Conservation (phyloP, 2,329 filamentous ascomycete species). For the Fusarium sp. region DNA sequence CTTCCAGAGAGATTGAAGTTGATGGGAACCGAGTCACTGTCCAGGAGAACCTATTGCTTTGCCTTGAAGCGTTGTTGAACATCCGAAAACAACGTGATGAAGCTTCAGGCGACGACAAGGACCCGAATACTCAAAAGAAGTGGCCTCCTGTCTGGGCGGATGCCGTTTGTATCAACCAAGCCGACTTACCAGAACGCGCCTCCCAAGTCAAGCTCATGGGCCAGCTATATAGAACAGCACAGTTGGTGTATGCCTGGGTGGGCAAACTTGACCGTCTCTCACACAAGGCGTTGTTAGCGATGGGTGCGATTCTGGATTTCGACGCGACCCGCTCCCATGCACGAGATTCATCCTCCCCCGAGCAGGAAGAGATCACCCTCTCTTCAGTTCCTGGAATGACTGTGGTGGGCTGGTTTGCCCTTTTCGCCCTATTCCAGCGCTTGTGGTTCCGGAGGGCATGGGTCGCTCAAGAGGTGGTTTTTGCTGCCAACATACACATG, state of each 20-base stretch:
- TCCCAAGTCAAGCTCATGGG: slow-evolving; percentile 3
- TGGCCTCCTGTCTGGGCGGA: slow-evolving; percentile 1
- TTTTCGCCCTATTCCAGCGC: slow-evolving; percentile 8
- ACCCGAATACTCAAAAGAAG: background rate
- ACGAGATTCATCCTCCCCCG: background rate
- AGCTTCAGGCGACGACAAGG: background rate
- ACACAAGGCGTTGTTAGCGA: background rate
- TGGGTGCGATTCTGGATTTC: background rate
- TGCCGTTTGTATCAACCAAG: slow-evolving; percentile 11
- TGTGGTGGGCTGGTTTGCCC: slow-evolving; percentile 2
- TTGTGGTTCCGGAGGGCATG: slow-evolving; percentile 8
- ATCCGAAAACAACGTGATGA: background rate
- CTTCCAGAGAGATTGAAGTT: background rate
- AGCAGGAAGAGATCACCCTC: background rate
- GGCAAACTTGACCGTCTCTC: background rate
- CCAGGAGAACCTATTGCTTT: background rate
- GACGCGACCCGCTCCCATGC: background rate
- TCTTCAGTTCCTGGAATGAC: background rate
- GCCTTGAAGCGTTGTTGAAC: background rate
- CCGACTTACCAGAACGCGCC: background rate
- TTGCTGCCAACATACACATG: background rate
- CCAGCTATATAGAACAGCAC: background rate
- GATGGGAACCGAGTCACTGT: background rate
- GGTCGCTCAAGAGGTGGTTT: slow-evolving; percentile 10
- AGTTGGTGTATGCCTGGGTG: background rate